Conservation (phyloP, 2,329 filamentous ascomycete genomes). For the Penicillium decumbens region DNA sequence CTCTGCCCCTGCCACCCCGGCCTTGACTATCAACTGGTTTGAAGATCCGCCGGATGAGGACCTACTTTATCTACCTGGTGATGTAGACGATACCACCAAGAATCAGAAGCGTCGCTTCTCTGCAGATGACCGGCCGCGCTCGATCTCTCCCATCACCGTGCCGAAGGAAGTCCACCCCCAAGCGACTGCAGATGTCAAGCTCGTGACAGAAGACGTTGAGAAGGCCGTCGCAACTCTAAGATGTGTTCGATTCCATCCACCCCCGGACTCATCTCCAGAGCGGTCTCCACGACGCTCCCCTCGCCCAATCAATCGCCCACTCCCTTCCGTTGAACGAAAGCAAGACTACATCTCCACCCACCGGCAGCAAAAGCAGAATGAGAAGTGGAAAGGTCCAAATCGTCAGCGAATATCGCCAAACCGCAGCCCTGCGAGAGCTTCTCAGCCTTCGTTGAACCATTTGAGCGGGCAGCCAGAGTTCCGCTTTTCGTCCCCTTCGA, state of each 20-base stretch:
- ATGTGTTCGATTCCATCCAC: slow-evolving; percentile 15
- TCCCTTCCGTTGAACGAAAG: slow-evolving; percentile 15
- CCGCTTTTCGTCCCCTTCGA: slow-evolving; percentile 2
- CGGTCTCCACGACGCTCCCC: background rate
- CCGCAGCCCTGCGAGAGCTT: slow-evolving; percentile 7
- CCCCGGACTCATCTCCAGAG: background rate
- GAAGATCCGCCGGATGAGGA: slow-evolving; percentile 6
- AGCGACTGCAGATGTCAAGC: background rate
- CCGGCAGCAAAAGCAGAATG: slow-evolving; percentile 14
- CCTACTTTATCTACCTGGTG: background rate
- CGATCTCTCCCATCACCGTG: background rate
- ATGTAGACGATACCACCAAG: background rate
- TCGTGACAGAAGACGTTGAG: background rate
- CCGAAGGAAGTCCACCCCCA: background rate
- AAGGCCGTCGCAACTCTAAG: background rate
- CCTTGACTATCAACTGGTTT: slow-evolving; percentile 13
- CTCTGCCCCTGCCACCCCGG: slow-evolving; percentile 2
- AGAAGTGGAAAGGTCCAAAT: slow-evolving; percentile 14
- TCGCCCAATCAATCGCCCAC: background rate
- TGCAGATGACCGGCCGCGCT: slow-evolving; percentile 3
- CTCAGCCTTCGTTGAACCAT: background rate
- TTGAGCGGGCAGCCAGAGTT: slow-evolving; percentile 2
- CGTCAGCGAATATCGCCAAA: slow-evolving; percentile 9
- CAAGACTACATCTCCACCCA: slow-evolving; percentile 12
- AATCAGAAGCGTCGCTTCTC: slow-evolving; percentile 8